Base-by-base conservation (phyloP, 1,284 basidiomycete genomes). In the Termitomyces sp. region DNA sequence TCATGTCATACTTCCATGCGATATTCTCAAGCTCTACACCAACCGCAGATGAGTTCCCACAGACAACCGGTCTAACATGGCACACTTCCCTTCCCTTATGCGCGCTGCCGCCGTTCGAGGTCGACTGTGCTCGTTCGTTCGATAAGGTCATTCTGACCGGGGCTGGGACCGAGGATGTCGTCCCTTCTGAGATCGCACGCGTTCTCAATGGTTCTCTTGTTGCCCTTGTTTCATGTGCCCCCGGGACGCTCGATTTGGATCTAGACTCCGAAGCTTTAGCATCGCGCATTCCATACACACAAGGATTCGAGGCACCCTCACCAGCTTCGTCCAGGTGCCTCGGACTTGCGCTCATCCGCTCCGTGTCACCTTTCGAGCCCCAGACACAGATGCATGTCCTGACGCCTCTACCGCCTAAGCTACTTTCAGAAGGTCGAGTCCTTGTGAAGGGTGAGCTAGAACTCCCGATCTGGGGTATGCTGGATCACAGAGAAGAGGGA, bases 361-460 rank as follows among this genome's bases (percentile, higher is more conserved):
- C 80, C 0, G 69, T 87, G 4, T 77, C 79, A 2, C 65, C 74
- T 1, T 61, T 58, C 24, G 62, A 59, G 55, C 64, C 63, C 7
- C 66, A 67, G 45, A 65, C 92, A 7, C 66, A 68, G 42, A 65
- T 92, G 33, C 92, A 96, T 41, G 61, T 96, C 13, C 71, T 95
- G 31, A 92, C 92, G 0, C 91, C 93, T 0, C 59, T 92, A 0
- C 81, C 84, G 0, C 68, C 77, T 0, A 44, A 62, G 0, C 36
- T 76, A 1, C 73, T 94, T 36, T 67, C 68, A 28, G 57, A 62
- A 17, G 53, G 66, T 10, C 76, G 76, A 0, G 74, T 82, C 13
- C 67, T 96, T 1, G 82, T 94, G 36, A 92, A 90, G 66, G 94
- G 94, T 4, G 90, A 91, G 62, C 74, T 97, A 61, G 92, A 96